A percentile compares a stretch with the other conserved stretches of the same genome.
These are phyloP conservation scores for Naematelia encephala DNA, from an alignment of 768 basidiomycete genomes.

Conservation along the genomic window DNA sequence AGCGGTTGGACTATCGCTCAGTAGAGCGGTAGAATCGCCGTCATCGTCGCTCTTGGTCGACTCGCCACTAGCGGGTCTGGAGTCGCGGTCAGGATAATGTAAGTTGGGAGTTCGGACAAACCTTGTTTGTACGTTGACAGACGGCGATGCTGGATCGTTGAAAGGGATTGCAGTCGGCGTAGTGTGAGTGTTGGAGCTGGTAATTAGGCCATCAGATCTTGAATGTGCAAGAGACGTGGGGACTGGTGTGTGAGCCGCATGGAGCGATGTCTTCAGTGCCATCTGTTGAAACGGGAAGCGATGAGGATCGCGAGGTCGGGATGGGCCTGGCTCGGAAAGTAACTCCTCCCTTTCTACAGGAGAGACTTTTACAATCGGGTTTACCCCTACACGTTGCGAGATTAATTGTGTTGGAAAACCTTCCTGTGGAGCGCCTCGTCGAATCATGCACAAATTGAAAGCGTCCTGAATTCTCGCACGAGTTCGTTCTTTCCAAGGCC, in stretches of 20 bases:
- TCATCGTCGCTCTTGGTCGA: not conserved
- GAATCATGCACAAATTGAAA: conserved; percentile 71
- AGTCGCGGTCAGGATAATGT: no score
- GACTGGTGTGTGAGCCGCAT: not conserved
- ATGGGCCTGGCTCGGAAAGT: not conserved
- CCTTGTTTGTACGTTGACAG: no score
- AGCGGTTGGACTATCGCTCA: not conserved
- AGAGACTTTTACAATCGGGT: not conserved
- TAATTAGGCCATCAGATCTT: no score
- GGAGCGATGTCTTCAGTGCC: not conserved
- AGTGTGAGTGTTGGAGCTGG: no score
- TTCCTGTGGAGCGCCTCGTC: not conserved
- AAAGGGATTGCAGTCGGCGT: no score
- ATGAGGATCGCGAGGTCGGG: not conserved
- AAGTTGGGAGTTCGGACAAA: no score
- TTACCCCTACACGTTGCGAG: not conserved
- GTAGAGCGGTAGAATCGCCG: not conserved
- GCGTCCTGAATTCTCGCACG: conserved; percentile 70
- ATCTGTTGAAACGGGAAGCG: not conserved
- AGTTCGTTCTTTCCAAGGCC: conserved; percentile 75
- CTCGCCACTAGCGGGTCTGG: not conserved
- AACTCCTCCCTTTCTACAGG: not conserved
- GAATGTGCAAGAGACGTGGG: no score
- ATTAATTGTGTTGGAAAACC: not conserved
- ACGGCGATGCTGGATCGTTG: no score